A percentile compares a stretch with the other conserved stretches of the same genome.
Evolutionary conservation across 805 yeast genomes (phyloP).

Genomic region (Saccharomycopsis javanensis): DNA sequence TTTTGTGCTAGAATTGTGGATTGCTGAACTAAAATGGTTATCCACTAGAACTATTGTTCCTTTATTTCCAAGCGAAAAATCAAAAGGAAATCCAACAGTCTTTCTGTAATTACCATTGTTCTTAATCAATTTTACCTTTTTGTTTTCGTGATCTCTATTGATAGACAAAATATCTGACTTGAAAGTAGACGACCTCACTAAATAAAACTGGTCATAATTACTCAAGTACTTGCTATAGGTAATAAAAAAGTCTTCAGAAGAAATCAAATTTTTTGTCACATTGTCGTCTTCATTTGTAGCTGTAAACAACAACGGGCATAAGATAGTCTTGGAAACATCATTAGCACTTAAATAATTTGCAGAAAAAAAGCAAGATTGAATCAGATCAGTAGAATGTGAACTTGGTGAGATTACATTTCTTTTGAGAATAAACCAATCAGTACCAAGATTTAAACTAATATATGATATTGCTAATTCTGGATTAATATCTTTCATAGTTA

Average conservation of each 20-base stretch:
- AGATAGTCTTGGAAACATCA: background rate
- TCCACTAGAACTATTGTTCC: background rate
- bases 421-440: constrained; percentile 13
- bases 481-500: constrained; percentile 6
- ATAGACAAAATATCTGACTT: background rate
- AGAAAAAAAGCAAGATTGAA: background rate
- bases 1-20: background rate
- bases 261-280: background rate
- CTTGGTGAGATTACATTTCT: constrained; percentile 2
- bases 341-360: background rate
- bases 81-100: background rate
- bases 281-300: background rate
- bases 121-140: background rate
- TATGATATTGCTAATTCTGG: constrained; percentile 5
- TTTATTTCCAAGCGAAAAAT: background rate
- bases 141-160: no score
- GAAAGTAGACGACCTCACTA: background rate
- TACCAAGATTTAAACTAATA: constrained; percentile 15
- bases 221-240: background rate
- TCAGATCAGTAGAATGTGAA: background rate
- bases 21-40: background rate
- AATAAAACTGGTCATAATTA: background rate
- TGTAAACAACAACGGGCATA: background rate
- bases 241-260: constrained; percentile 15
- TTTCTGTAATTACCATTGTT: background rate